phyloP scores from a whole-genome alignment of 2,329 filamentous ascomycete species.

The Coccinonectria pachysandricola region DNA sequence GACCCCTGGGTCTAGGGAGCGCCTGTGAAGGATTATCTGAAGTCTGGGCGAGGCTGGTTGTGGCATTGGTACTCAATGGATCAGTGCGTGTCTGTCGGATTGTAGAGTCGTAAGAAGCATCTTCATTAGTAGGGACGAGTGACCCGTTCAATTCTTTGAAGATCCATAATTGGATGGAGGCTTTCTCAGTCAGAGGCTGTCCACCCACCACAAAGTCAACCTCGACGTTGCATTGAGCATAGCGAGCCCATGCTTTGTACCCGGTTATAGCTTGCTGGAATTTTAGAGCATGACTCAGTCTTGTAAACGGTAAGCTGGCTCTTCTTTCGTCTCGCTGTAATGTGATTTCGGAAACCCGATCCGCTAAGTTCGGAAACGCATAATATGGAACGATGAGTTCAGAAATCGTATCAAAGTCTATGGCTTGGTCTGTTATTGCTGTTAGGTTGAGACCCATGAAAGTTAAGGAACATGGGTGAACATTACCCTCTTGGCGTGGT shows the following conservation, averaged over 20 bases:
- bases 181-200: conserved; percentile 17
- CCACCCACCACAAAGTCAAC: conserved; percentile 20
- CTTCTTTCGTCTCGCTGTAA: conserved; percentile 21
- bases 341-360: conserved; percentile 18
- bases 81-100: too few relatives aligned
- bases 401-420: conserved; percentile 24
- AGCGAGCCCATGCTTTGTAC: conserved; percentile 20
- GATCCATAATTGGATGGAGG: conserved; percentile 24
- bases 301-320: conserved; percentile 18
- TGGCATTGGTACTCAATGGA: conserved; percentile 10
- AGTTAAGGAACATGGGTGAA: too few relatives aligned
- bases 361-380: conserved; percentile 14
- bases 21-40: not conserved
- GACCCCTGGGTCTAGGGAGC: not conserved
- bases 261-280: conserved; percentile 26
- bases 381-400: conserved; percentile 20
- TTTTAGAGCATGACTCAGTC: conserved; percentile 17
- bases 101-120: conserved; percentile 5
- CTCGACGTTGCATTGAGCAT: conserved; percentile 16
- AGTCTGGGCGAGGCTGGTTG: conserved; percentile 10
- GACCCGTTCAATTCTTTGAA: conserved; percentile 18
- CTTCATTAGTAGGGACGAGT: conserved; percentile 19
- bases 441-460: conserved; percentile 4
- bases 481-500: too few relatives aligned
- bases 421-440: conserved; percentile 10